A percentile compares a stretch with the other conserved stretches of the same genome.
Evolutionary conservation across 768 basidiomycete genomes (phyloP).

Genomic region (Mrakia blollopis): DNA sequence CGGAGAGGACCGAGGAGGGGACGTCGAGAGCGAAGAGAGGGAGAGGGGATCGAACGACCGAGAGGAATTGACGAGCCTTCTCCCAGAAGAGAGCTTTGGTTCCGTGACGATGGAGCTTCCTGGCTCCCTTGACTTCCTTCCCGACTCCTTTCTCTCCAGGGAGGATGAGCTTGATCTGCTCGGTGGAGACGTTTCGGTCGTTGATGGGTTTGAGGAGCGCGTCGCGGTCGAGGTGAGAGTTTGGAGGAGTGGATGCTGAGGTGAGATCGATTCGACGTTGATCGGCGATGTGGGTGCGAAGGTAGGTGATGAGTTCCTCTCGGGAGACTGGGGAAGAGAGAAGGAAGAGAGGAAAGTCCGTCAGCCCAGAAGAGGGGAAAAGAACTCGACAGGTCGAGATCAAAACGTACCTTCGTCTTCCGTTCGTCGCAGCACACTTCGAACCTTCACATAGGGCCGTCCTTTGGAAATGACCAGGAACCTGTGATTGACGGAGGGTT

Average conservation of each 20-base stretch:
- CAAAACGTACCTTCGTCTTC: constrained; percentile 28
- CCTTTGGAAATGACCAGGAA: constrained; percentile 32
- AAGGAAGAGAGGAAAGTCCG: background rate
- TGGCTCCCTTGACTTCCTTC: constrained; percentile 16
- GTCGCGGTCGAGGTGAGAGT: background rate
- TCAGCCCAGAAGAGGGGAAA: background rate
- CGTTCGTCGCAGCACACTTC: constrained; percentile 24
- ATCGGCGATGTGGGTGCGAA: constrained; percentile 27
- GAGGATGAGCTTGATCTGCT: constrained; percentile 26
- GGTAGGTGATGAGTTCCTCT: constrained; percentile 26
- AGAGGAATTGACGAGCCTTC: constrained; percentile 22
- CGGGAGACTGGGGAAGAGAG: constrained; percentile 14
- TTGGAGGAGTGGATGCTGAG: background rate
- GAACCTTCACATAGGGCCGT: constrained; percentile 28
- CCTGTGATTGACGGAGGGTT: background rate
- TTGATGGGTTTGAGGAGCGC: background rate
- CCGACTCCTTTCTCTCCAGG: constrained; percentile 24
- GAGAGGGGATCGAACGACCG: constrained; percentile 17
- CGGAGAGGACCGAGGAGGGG: background rate
- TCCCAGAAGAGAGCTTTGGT: constrained; percentile 22
- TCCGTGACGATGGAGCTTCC: constrained; percentile 20
- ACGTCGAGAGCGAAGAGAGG: constrained; percentile 26
- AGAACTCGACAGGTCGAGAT: background rate
- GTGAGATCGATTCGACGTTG: constrained; percentile 28
- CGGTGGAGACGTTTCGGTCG: background rate